Evolutionary conservation across 2,329 filamentous ascomycete species (phyloP).

Genomic region (Venturia nashicola): DNA sequence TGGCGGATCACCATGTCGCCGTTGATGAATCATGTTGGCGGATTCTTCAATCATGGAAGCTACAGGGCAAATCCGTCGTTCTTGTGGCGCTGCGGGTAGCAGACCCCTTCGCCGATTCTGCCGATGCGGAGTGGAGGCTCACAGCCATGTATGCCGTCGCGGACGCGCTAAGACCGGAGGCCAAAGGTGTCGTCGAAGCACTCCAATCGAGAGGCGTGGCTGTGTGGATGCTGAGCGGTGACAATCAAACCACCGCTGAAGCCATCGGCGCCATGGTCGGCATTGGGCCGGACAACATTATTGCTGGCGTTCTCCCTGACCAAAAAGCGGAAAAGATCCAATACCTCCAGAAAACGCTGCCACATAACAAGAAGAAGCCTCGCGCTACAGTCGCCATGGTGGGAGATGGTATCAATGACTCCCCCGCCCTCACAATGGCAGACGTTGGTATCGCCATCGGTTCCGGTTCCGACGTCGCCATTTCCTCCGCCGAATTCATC

Average conservation of each 20-base stretch:
- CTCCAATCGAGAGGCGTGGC: conserved; percentile 55
- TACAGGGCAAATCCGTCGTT: conserved; percentile 29
- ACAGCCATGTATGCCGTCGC: conserved; percentile 62
- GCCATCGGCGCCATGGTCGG: conserved; percentile 67
- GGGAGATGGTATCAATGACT: conserved; percentile 79
- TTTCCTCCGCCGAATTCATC: conserved; percentile 72
- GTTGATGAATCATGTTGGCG: conserved; percentile 16
- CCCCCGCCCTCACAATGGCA: conserved; percentile 65
- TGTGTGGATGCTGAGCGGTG: conserved; percentile 88
- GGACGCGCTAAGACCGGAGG: conserved; percentile 68
- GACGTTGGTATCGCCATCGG: conserved; percentile 77
- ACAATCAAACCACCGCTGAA: conserved; percentile 72
- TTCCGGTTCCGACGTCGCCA: conserved; percentile 69
- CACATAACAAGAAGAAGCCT: conserved; percentile 14
- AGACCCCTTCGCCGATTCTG: conserved; percentile 10
- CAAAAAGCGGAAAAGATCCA: conserved; percentile 66
- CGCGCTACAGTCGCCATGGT: conserved; percentile 65
- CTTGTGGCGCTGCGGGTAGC: conserved; percentile 20
- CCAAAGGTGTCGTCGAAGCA: conserved; percentile 48
- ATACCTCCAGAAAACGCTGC: conserved; percentile 26
- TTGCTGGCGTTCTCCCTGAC: conserved; percentile 75
- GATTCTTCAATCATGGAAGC: conserved; percentile 27
- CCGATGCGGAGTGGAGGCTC: conserved; percentile 28
- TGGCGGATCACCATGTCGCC: conserved; percentile 31
- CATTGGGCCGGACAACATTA: conserved; percentile 61